Conservation (phyloP, 2,329 filamentous ascomycete genomes). For the Fusarium sp. region DNA sequence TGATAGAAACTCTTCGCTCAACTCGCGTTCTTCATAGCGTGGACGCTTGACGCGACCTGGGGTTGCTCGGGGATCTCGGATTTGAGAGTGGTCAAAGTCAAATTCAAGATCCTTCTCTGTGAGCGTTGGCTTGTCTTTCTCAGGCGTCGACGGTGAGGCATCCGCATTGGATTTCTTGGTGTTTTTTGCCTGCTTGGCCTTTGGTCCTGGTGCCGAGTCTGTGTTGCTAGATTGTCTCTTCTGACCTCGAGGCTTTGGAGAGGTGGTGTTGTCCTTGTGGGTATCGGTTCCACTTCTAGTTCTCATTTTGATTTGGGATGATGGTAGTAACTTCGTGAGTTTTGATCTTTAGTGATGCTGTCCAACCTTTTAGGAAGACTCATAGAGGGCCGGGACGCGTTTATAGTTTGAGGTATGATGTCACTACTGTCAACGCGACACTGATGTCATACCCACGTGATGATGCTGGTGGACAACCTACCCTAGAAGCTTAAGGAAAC, state of each 20-base stretch:
- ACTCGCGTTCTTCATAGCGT: not conserved
- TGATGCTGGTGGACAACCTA: not conserved
- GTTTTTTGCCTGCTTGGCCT: slow-evolving; percentile 17
- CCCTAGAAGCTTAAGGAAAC: not conserved
- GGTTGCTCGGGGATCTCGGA: slow-evolving; percentile 30
- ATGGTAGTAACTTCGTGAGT: no score
- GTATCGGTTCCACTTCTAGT: slow-evolving; percentile 19
- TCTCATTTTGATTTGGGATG: not conserved
- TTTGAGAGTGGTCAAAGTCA: slow-evolving; percentile 31
- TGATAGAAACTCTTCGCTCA: slow-evolving; percentile 26
- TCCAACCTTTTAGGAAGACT: not conserved
- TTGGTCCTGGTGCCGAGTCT: not conserved
- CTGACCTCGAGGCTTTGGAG: not conserved
- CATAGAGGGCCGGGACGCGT: not conserved
- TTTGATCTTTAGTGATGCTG: no score
- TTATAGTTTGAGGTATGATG: not conserved
- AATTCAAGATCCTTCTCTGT: slow-evolving; percentile 19
- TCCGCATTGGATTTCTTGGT: not conserved
- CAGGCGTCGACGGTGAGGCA: not conserved
- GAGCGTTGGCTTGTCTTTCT: no score
- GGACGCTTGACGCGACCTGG: slow-evolving; percentile 31
- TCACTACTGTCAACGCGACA: not conserved
- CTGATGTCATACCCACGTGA: not conserved
- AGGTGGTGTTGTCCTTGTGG: not conserved
- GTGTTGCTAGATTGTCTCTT: slow-evolving; percentile 19